A percentile compares a stretch with the other conserved stretches of the same genome.
These are phyloP conservation scores for Microbotryum silenes-acaulis DNA, from an alignment of 1,284 basidiomycete genomes.

Conservation along the genomic window DNA sequence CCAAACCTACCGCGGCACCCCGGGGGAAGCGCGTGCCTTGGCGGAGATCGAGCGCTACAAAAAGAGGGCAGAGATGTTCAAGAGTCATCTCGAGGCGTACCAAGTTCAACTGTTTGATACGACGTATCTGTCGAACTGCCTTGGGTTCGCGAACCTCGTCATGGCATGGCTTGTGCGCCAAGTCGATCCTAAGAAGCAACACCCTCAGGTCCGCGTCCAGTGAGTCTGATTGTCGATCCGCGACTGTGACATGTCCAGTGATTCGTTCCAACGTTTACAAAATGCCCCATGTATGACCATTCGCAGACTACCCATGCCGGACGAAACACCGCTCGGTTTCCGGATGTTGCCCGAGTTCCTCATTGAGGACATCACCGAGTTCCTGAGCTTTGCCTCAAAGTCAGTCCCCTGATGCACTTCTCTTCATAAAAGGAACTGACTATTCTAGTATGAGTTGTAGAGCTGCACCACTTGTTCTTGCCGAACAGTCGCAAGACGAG, in stretches of 20 bases:
- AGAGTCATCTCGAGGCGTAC: conserved; percentile 65
- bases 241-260: too few species aligned
- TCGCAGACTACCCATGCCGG: conserved; percentile 68
- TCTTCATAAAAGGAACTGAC: background rate
- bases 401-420: conserved; percentile 41
- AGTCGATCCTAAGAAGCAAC: conserved; percentile 73
- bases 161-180: conserved; percentile 91
- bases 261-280: background rate
- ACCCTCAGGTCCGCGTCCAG: conserved; percentile 64
- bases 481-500: conserved; percentile 65
- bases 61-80: conserved; percentile 58
- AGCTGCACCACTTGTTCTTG: conserved; percentile 68
- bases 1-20: conserved; percentile 65
- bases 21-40: conserved; percentile 38
- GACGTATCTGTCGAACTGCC: conserved; percentile 67
- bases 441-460: conserved; percentile 43
- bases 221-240: conserved; percentile 43
- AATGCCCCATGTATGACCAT: background rate
- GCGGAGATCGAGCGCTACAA: conserved; percentile 38
- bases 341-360: conserved; percentile 89
- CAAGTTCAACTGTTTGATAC: conserved; percentile 82
- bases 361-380: conserved; percentile 88
- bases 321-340: conserved; percentile 77
- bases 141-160: conserved; percentile 78
- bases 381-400: conserved; percentile 74